phyloP scores from a whole-genome alignment of 2,329 filamentous ascomycete species.

The Xylariaceae sp. region DNA sequence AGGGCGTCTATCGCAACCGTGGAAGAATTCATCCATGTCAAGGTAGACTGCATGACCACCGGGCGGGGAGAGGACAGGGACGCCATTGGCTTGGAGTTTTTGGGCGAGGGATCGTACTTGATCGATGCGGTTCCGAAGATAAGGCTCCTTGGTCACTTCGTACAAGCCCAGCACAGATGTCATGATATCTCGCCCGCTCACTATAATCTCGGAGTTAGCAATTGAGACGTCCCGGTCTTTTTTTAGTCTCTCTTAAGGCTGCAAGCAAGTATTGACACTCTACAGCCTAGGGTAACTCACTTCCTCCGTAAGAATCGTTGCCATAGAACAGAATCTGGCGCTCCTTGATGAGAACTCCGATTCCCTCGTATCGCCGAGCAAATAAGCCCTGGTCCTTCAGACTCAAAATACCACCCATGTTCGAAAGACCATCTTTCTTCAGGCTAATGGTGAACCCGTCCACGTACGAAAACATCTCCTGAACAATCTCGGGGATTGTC shows the following conservation, averaged over 20 bases:
- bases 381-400: conserved; percentile 17
- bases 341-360: conserved; percentile 18
- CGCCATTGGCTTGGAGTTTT: conserved; percentile 9
- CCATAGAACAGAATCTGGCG: conserved; percentile 22
- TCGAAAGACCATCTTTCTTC: conserved; percentile 26
- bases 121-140: conserved; percentile 14
- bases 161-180: conserved; percentile 17
- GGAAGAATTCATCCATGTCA: conserved; percentile 23
- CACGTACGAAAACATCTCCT: conserved; percentile 23
- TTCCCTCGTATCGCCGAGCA: conserved; percentile 14
- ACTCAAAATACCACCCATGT: conserved; percentile 23
- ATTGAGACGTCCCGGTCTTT: neutral
- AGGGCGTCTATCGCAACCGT: conserved; percentile 16
- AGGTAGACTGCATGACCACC: conserved; percentile 23
- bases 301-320: conserved; percentile 23
- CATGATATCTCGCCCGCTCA: conserved; percentile 23
- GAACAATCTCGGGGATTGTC: conserved; percentile 18
- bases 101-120: conserved; percentile 19
- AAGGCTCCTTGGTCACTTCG: conserved; percentile 18
- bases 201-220: conserved; percentile 4
- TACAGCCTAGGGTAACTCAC: conserved; percentile 9
- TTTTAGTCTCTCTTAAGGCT: neutral
- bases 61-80: conserved; percentile 16
- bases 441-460: conserved; percentile 25
- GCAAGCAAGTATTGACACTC: neutral